Evolutionary conservation across 768 basidiomycete genomes (phyloP).

Genomic region (Amyloporia xantha): DNA sequence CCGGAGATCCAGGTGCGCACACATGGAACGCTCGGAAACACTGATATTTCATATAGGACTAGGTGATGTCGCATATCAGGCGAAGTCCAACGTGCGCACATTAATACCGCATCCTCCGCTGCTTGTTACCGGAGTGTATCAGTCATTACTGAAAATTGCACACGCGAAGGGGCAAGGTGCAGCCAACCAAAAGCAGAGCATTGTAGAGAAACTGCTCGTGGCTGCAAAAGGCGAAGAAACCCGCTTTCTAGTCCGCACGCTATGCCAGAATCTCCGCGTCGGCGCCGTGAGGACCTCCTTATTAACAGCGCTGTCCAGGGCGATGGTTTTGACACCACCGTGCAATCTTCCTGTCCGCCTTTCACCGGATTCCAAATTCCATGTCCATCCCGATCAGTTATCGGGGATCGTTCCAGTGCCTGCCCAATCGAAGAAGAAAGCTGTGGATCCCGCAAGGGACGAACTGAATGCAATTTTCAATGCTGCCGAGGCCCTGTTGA

Average conservation of each 20-base stretch:
- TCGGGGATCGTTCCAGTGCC: slow-evolving; percentile 18
- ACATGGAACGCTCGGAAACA: too few species aligned
- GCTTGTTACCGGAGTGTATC: slow-evolving; percentile 58
- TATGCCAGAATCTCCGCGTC: slow-evolving; percentile 73
- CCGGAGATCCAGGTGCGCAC: slow-evolving; percentile 54
- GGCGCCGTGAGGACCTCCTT: slow-evolving; percentile 85
- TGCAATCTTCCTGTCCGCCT: slow-evolving; percentile 17
- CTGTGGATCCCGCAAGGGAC: slow-evolving; percentile 25
- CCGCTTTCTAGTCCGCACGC: slow-evolving; percentile 72
- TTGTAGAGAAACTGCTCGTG: slow-evolving; percentile 78
- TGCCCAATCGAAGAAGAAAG: slow-evolving; percentile 25
- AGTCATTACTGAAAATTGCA: slow-evolving; percentile 60
- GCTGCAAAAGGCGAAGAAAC: slow-evolving; percentile 82
- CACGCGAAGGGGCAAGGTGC: slow-evolving; percentile 69
- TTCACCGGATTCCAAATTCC: slow-evolving; percentile 21
- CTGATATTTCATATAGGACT: background rate
- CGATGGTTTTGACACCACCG: slow-evolving; percentile 57
- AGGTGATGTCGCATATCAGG: slow-evolving; percentile 84
- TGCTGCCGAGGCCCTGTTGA: slow-evolving; percentile 57
- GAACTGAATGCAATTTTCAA: slow-evolving; percentile 38
- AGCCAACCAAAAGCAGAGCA: slow-evolving; percentile 64
- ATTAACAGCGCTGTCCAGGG: slow-evolving; percentile 72
- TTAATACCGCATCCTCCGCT: slow-evolving; percentile 68
- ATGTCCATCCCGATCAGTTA: slow-evolving; percentile 27
- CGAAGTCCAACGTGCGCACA: slow-evolving; percentile 70